phyloP scores from a whole-genome alignment of 75 land plant genomes.

The Picea glauca region DNA sequence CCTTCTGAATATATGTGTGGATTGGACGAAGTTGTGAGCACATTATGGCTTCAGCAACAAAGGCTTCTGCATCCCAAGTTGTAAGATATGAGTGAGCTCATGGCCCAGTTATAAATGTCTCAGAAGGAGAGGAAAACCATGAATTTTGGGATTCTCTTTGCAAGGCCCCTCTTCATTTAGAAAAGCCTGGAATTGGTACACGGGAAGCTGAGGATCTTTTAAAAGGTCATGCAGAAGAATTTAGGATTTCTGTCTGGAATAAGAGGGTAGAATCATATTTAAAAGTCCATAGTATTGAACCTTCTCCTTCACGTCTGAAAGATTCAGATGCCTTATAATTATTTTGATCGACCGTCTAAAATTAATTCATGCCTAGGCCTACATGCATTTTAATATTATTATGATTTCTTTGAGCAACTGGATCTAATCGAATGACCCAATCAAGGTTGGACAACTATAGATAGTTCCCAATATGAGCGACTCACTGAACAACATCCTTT shows the following conservation, averaged over 20 bases:
- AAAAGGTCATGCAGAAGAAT: not conserved
- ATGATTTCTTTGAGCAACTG: no score
- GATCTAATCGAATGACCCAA: no score
- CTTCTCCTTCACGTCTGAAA: no score
- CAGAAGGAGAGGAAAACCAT: slow-evolving; percentile 67
- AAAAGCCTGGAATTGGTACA: not conserved
- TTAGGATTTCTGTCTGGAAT: slow-evolving; percentile 17
- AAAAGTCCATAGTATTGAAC: no score
- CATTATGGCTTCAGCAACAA: slow-evolving; percentile 53
- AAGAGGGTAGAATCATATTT: slow-evolving; percentile 51
- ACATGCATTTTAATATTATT: no score
- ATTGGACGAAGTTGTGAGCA: not conserved
- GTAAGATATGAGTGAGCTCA: slow-evolving; percentile 69
- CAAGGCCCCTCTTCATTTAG: not conserved
- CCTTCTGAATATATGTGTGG: slow-evolving; percentile 89
- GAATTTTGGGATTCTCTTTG: slow-evolving; percentile 73
- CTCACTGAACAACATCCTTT: no score
- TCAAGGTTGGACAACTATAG: no score
- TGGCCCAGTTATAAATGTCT: slow-evolving; percentile 34
- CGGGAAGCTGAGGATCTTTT: not conserved
- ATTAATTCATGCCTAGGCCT: no score
- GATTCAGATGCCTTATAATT: no score
- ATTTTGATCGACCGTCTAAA: no score
- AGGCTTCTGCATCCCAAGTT: slow-evolving; percentile 63
- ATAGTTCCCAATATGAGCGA: no score